Evolutionary conservation across 2,329 filamentous ascomycete species (phyloP), one percentile per base, ranked within the genome.

Genomic region (Orbilia ellipsospora): DNA sequence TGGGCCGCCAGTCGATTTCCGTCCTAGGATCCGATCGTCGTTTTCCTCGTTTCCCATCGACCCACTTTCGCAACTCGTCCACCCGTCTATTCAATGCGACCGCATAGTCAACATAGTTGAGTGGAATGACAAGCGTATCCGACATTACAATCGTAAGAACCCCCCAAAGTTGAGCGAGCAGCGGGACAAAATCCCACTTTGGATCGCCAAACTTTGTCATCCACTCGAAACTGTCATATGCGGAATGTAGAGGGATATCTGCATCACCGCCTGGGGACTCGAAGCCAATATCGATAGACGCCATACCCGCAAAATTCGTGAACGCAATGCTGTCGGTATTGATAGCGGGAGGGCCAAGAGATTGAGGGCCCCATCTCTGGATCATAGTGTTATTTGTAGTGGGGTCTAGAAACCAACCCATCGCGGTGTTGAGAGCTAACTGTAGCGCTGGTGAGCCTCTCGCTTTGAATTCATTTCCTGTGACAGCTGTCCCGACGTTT

Each of bases 291-390:
- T 98, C 93, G 67, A 99, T 85, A 10, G 92, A 94, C 52, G 93
- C 94, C 6, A 90, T 93, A 62, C 95, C 95, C 0, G 92, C 93
- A 60, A 98, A 92, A 81, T 94, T 82, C 96, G 94, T 82, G 98
- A 99, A 1, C 93, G 89, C 1, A 93, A 91, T 79, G 92, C 72
- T 75, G 59, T 75, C 72, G 28, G 72, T 75, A 48, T 75, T 61
- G 60, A 75, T 69, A 7, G 72, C 57, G 16, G 72, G 72, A 13
- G 88, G 88, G 54, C 89, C 88, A 0, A 98, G 84, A 31, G 87
- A 84, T 20, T 83, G 85, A 13, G 87, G 84, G 1, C 86, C 88
- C 93, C 94, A 98, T 1, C 94, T 84, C 20, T 91, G 85, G 55
- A 88, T 88, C 7, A 98, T 83, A 0, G 92, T 92, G 60, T 87